A percentile compares a stretch with the other conserved stretches of the same genome.
phyloP scores from a whole-genome alignment of 1,284 basidiomycete species.

The Omphalotus olearius region DNA sequence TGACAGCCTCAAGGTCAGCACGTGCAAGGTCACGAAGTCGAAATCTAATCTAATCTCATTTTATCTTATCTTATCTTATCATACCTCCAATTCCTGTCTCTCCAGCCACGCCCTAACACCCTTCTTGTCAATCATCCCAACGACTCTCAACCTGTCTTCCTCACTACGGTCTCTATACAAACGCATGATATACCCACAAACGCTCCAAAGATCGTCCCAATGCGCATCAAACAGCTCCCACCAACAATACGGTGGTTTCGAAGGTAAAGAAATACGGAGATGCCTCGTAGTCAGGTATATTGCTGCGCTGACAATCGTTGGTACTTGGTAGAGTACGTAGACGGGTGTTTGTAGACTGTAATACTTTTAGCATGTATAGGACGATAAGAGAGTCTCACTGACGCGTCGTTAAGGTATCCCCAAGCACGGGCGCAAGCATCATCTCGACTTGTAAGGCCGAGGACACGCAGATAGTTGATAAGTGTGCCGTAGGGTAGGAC shows the following conservation, averaged over 20 bases:
- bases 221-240: conserved; percentile 86
- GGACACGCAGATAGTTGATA: conserved; percentile 91
- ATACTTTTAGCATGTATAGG: conserved; percentile 5
- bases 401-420: conserved; percentile 93
- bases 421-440: conserved; percentile 72
- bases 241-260: conserved; percentile 67
- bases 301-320: conserved; percentile 83
- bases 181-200: conserved; percentile 76
- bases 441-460: conserved; percentile 73
- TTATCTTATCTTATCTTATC: too few species aligned
- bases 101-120: conserved; percentile 76
- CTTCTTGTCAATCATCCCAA: conserved; percentile 62
- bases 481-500: conserved; percentile 92
- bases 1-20: too few species aligned
- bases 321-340: conserved; percentile 84
- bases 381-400: conserved; percentile 26
- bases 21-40: too few species aligned
- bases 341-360: conserved; percentile 85
- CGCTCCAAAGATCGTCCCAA: conserved; percentile 81
- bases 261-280: conserved; percentile 69
- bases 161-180: conserved; percentile 56
- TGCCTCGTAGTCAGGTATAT: conserved; percentile 76
- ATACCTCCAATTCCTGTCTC: conserved; percentile 21
- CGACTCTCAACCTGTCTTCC: conserved; percentile 39
- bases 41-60: too few species aligned